These are phyloP conservation scores for Hygrocybe punicea DNA, from an alignment of 768 basidiomycete species.

Conservation along the genomic window DNA sequence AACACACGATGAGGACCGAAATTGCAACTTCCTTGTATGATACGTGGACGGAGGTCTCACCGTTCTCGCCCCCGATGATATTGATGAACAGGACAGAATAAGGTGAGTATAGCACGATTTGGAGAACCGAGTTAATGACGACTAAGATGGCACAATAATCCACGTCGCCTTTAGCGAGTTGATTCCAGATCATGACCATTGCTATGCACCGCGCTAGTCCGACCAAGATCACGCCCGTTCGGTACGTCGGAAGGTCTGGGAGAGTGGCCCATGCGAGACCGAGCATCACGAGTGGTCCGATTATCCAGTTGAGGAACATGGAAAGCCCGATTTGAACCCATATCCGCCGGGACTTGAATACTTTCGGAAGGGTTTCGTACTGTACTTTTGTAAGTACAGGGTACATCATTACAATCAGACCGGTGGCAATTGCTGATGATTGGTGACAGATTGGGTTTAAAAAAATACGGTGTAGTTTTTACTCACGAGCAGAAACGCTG, in stretches of 20 bases:
- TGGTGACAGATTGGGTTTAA: not conserved
- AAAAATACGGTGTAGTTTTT: not conserved
- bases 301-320: slow-evolving; percentile 72
- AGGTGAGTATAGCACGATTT: slow-evolving; percentile 75
- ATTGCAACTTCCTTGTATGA: slow-evolving; percentile 59
- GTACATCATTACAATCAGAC: slow-evolving; percentile 87
- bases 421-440: slow-evolving; percentile 67
- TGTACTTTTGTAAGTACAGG: slow-evolving; percentile 73
- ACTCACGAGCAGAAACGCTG: slow-evolving; percentile 76
- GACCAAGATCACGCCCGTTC: slow-evolving; percentile 79
- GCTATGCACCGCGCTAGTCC: slow-evolving; percentile 71
- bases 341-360: slow-evolving; percentile 51
- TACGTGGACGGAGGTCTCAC: slow-evolving; percentile 41
- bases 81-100: slow-evolving; percentile 72
- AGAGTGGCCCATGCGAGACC: slow-evolving; percentile 81
- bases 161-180: slow-evolving; percentile 62
- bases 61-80: slow-evolving; percentile 50
- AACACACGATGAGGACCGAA: slow-evolving; percentile 66
- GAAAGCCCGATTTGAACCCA: slow-evolving; percentile 71
- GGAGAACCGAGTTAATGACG: slow-evolving; percentile 73
- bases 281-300: slow-evolving; percentile 83
- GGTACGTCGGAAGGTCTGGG: slow-evolving; percentile 71
- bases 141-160: slow-evolving; percentile 80
- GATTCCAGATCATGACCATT: slow-evolving; percentile 83
- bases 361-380: slow-evolving; percentile 62